A percentile compares a stretch with the other conserved stretches of the same genome.
These are phyloP conservation scores for Elaeis oleifera DNA, from an alignment of 202 grass and related monocot genomes.

Conservation along the genomic window DNA sequence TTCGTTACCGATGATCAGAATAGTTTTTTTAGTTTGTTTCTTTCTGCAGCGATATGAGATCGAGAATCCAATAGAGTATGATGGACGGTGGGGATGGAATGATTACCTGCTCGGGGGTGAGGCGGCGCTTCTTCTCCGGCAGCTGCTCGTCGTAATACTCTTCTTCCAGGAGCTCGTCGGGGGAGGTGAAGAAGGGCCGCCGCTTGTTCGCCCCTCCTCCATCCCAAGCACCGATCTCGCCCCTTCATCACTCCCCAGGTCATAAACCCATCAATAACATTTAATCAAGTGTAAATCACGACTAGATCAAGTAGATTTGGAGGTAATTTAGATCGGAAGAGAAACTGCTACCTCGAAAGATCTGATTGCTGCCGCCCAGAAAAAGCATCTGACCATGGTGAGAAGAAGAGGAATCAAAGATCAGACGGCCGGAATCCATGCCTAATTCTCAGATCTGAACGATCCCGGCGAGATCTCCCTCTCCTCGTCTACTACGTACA, in stretches of 20 bases:
- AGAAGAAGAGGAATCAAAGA: slow-evolving; percentile 46
- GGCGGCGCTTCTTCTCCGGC: slow-evolving; percentile 84
- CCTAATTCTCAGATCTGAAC: slow-evolving; percentile 14
- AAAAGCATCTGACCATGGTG: slow-evolving; percentile 59
- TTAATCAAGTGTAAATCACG: no score
- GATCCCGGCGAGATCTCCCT: slow-evolving; percentile 16
- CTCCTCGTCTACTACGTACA: neutral
- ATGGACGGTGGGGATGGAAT: neutral
- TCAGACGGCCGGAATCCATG: slow-evolving; percentile 53
- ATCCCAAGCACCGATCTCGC: slow-evolving; percentile 39
- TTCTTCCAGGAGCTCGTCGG: slow-evolving; percentile 77
- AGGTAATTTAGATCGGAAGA: slow-evolving; percentile 15
- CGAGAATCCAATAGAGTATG: no score
- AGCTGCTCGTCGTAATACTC: slow-evolving; percentile 97
- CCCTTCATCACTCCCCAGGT: slow-evolving; percentile 39
- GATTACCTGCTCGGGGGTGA: slow-evolving; percentile 72
- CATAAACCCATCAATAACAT: neutral
- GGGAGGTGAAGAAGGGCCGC: slow-evolving; percentile 76
- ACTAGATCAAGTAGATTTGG: no score
- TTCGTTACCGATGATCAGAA: neutral
- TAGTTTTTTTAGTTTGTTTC: no score
- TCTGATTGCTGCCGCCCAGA: slow-evolving; percentile 41
- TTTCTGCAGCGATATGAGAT: no score
- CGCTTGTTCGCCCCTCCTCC: slow-evolving; percentile 42
- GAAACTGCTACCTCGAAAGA: slow-evolving; percentile 58